Conservation (phyloP, 164 flowering plant species). For the Umbellularia californica region DNA sequence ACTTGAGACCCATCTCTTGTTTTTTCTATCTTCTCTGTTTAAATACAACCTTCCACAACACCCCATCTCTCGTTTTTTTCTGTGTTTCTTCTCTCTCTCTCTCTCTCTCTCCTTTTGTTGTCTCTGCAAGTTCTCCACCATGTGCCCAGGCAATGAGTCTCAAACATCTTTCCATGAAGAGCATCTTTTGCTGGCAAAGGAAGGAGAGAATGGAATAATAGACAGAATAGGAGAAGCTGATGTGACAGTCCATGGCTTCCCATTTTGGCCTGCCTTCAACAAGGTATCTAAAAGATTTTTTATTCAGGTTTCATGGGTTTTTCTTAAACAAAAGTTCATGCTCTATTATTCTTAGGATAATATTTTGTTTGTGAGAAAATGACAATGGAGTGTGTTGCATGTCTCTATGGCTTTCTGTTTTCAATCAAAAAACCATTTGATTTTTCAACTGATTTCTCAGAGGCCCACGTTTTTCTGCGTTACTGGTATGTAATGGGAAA, state of each 20-base stretch:
- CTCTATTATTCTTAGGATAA: not conserved
- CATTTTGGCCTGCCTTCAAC: not conserved
- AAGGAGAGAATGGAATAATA: not conserved
- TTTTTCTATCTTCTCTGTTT: not conserved
- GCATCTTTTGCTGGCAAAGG: not conserved
- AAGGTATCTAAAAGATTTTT: not conserved
- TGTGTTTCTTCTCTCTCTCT: not conserved
- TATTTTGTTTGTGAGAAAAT: no score
- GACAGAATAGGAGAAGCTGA: not conserved
- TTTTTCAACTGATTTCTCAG: not conserved
- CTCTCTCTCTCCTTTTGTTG: not conserved
- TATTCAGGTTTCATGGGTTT: not conserved
- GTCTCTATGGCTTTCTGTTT: no score
- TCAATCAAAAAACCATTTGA: not conserved
- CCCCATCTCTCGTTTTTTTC: not conserved
- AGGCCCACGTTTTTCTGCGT: not conserved
- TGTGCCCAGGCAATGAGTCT: slow-evolving; percentile 1
- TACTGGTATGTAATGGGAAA: not conserved
- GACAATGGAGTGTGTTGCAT: no score
- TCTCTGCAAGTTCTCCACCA: not conserved
- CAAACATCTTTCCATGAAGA: not conserved
- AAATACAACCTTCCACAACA: not conserved
- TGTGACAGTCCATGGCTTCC: not conserved
- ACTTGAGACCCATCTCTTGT: slow-evolving; percentile 1
- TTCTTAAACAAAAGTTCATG: not conserved